Evolutionary conservation across 129 eudicot species (phyloP).

Genomic region (Flaveria ramosissima): DNA sequence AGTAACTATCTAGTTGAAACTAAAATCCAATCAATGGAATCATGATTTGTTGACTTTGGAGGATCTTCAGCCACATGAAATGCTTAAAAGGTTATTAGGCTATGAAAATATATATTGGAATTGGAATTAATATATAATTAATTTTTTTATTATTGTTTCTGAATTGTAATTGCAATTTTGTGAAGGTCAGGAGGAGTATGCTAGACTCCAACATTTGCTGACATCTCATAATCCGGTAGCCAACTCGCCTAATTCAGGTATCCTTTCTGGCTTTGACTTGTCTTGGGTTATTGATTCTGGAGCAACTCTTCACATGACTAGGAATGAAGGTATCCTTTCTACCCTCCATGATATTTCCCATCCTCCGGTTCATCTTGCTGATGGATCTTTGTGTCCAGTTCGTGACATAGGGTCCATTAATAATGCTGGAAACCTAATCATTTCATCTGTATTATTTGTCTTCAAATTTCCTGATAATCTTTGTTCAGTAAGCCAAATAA

Average conservation of each 20-base stretch:
- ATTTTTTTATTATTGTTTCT: too few relatives aligned
- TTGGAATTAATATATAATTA: too few relatives aligned
- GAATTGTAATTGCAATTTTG: too few relatives aligned
- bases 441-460: neutral
- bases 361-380: neutral
- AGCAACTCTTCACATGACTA: neutral
- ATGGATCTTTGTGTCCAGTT: neutral
- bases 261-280: neutral
- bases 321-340: neutral
- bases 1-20: too few relatives aligned
- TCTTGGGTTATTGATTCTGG: neutral
- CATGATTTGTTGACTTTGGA: too few relatives aligned
- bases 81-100: too few relatives aligned
- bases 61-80: too few relatives aligned
- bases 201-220: too few relatives aligned
- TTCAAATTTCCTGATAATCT: neutral
- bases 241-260: neutral
- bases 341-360: neutral
- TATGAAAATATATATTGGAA: too few relatives aligned
- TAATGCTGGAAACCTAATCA: neutral
- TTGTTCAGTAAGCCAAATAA: neutral
- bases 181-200: too few relatives aligned
- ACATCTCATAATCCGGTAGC: neutral
- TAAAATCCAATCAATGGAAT: too few relatives aligned
- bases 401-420: neutral